Evolutionary conservation across 108 stramenopile species (phyloP), one percentile per base, ranked within the genome.

Genomic region (Discostella pseudostelligera): DNA sequence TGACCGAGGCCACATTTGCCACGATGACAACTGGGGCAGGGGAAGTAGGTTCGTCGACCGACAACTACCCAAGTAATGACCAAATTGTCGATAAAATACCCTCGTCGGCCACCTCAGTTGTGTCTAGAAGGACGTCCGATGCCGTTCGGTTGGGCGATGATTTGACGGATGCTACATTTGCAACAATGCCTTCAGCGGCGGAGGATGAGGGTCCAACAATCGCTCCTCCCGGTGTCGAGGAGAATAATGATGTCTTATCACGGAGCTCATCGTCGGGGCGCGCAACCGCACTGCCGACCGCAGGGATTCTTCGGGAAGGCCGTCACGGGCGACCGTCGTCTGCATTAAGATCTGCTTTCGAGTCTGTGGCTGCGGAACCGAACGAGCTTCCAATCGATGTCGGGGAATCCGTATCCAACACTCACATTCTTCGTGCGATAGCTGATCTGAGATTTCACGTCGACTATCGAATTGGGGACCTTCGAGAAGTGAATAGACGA

Each of bases 371-470:
- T 24, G 62, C 21, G 21, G 62, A 49, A 24, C 32, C 48, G n/a
- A 47, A 46, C 37, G 62, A 63, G 24, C 36, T 63, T 39, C 58
- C 59, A 16, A 48, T 67, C 28, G 55, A 59, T 57, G 65, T 51
- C 29, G 65, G 65, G 20, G 72, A 74, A 57, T 74, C 72, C 17
- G 74, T 76, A 7, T 76, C 74, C 13, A 76, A 76, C 49, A 51
- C 74, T 39, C 74, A 76, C 45, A 63, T 76, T 43, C 67, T 76
- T 42, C 74, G 74, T 11, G 74, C 74, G 17, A 68, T 76, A 24
- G 67, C 74, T 6, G 74, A 76, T 28, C 43, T 76, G 19, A 55
- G 74, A 51, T 62, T 68, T 49, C 74, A 76, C 43, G 62, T 76
- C 11, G 74, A 76, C 47, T 64, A 76, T 68, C 54, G 74, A 56